Evolutionary conservation across 2,329 filamentous ascomycete species (phyloP), one percentile per base, ranked within the genome.

Genomic region (Fusarium subtropicale): DNA sequence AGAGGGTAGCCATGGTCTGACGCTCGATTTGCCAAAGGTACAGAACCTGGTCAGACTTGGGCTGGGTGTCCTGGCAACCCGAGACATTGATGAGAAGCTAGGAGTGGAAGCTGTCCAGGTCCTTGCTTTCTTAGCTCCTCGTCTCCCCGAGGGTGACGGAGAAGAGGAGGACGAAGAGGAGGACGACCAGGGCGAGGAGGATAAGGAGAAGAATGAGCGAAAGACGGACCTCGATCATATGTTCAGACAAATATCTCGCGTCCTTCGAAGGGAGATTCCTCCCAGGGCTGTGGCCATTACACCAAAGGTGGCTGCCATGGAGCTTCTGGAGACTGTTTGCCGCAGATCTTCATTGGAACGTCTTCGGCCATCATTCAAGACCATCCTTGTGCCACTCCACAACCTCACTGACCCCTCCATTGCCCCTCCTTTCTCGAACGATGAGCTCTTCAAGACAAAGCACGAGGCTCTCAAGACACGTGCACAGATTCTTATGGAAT

Each of bases 381-480:
- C 83, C 1, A 81, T 89, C 33, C 81, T 89, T 41, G 80, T 83
- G 15, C 86, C 87, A 0, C 86, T 98, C 8, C 90, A 95, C 76
- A 92, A 96, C 76, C 83, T 99, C 38, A 97, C 94, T 0, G 94
- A 97, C 77, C 85, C 91, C 2, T 87, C 88, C 2, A 93, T 95
- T 51, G 88, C 91, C 0, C 81, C 87, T 16, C 92, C 93, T 0
- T 90, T 89, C 68, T 92, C 91, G 26, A 87, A 87, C 8, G 92
- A 95, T 73, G 88, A 90, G 59, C 77, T 82, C 1, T 95, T 94
- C 83, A 88, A 87, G 70, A 83, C 86, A 8, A 87, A 85, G 22
- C 91, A 94, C 78, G 91, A 93, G 68, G 84, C 84, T 1, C 83
- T 99, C 34, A 89, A 91, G 71, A 85, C 87, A 41, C 90, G 90